phyloP scores from a whole-genome alignment of 768 basidiomycete species.

The Tylopilus sp. region DNA sequence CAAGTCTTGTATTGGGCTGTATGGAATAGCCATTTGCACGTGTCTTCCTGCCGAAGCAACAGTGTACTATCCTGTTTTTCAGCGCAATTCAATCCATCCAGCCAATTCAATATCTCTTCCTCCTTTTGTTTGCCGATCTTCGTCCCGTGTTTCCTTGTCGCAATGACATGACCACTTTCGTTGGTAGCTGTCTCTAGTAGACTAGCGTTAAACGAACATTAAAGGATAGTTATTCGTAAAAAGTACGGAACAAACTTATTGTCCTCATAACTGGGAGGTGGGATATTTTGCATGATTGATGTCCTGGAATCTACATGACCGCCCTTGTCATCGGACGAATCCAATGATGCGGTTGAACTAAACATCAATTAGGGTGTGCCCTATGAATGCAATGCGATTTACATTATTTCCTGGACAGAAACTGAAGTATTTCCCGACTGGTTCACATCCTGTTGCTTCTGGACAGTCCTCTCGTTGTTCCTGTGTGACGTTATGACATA shows the following conservation, averaged over 20 bases:
- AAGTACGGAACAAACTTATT: neutral
- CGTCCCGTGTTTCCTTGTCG: neutral
- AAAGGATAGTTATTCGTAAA: neutral
- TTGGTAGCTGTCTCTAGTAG: no score
- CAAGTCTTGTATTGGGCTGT: slow-evolving; percentile 2
- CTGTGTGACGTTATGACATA: no score
- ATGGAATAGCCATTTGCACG: slow-evolving; percentile 4
- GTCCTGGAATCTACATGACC: neutral
- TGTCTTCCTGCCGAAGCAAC: neutral
- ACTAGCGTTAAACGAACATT: neutral
- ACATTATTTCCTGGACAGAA: neutral
- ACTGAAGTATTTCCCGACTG: no score
- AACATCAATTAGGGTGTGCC: neutral
- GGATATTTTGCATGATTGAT: neutral
- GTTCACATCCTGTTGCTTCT: no score
- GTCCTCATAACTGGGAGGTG: neutral
- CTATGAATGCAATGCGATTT: neutral
- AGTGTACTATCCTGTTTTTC: slow-evolving; percentile 2
- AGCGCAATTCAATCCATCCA: slow-evolving; percentile 1
- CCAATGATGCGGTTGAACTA: neutral
- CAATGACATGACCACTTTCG: neutral
- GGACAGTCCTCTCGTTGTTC: no score
- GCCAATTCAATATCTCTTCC: slow-evolving; percentile 1
- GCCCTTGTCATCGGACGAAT: no score
- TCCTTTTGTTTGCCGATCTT: neutral